Conservation (phyloP, 2,329 filamentous ascomycete species). For the Ceratocystis harringtonii region DNA sequence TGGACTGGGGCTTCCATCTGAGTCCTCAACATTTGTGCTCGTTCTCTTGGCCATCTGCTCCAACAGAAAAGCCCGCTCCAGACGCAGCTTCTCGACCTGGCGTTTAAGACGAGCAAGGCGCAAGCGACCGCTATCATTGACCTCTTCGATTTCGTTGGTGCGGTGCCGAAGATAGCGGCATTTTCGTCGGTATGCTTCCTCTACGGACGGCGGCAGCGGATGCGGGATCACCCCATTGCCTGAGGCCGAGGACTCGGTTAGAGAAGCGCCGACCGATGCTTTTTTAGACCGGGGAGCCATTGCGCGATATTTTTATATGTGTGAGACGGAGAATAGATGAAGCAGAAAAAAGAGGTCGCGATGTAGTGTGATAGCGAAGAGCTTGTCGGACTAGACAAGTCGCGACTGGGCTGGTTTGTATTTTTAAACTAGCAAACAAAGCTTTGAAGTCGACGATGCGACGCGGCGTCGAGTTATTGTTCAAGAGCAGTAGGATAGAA, state of each 20-base stretch:
- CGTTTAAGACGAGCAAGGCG: conserved; percentile 68
- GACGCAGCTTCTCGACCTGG: conserved; percentile 78
- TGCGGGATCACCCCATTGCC: conserved; percentile 37
- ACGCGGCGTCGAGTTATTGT: background rate
- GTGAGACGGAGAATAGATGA: background rate
- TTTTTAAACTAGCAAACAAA: background rate
- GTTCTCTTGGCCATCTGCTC: conserved; percentile 62
- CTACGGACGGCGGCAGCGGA: conserved; percentile 69
- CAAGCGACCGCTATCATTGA: conserved; percentile 70
- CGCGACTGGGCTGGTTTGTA: no score
- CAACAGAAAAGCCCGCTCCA: conserved; percentile 64
- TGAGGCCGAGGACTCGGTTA: conserved; percentile 10
- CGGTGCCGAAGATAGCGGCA: conserved; percentile 88
- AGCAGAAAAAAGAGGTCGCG: background rate
- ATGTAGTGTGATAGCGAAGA: background rate
- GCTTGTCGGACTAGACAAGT: no score
- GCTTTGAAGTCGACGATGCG: background rate
- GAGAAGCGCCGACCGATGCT: conserved; percentile 4
- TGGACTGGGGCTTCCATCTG: conserved; percentile 64
- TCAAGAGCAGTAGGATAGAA: background rate
- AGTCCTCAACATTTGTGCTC: conserved; percentile 60
- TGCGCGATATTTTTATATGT: background rate
- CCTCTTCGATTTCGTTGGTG: conserved; percentile 78
- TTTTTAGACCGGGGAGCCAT: conserved; percentile 17
- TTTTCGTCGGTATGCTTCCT: conserved; percentile 91